These are phyloP conservation scores for Cutaneotrichosporon sp. DNA, from an alignment of 1,284 basidiomycete species.

Conservation along the genomic window DNA sequence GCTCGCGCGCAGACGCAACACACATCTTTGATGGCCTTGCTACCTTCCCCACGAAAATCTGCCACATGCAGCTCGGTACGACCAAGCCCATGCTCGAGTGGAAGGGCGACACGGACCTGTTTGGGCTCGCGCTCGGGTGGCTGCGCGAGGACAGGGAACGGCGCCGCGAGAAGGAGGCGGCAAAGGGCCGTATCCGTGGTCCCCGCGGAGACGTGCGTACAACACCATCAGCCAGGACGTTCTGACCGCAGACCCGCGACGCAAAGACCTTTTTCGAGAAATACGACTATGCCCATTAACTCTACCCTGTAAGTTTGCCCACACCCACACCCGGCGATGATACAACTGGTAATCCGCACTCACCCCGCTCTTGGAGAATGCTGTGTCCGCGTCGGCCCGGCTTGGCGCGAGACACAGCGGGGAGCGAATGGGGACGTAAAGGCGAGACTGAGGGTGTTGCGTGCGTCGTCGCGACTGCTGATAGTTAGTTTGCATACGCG, in stretches of 20 bases:
- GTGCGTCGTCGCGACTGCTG: no score
- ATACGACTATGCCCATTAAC: slow-evolving; percentile 51
- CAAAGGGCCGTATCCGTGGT: slow-evolving; percentile 60
- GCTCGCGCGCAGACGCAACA: slow-evolving; percentile 61
- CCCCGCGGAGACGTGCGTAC: slow-evolving; percentile 63
- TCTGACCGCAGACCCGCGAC: slow-evolving; percentile 55
- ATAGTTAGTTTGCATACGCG: no score
- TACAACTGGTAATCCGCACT: slow-evolving; percentile 35
- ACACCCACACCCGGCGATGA: slow-evolving; percentile 25
- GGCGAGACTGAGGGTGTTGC: slow-evolving; percentile 36
- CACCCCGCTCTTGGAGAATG: slow-evolving; percentile 19
- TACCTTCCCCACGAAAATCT: slow-evolving; percentile 80
- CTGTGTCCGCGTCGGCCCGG: neutral
- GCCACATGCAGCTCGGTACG: slow-evolving; percentile 77
- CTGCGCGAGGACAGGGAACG: slow-evolving; percentile 71
- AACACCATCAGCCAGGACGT: no score
- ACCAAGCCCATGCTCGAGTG: slow-evolving; percentile 61
- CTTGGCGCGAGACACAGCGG: neutral
- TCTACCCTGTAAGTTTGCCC: neutral
- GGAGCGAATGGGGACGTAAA: slow-evolving; percentile 30
- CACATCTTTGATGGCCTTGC: slow-evolving; percentile 91
- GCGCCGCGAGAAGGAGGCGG: slow-evolving; percentile 56
- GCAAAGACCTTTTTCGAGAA: slow-evolving; percentile 86
- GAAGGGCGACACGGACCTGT: slow-evolving; percentile 57
- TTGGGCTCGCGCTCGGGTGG: slow-evolving; percentile 74